These are phyloP conservation scores for Trichoderma koningii DNA, from an alignment of 2,329 filamentous ascomycete species.

Conservation along the genomic window DNA sequence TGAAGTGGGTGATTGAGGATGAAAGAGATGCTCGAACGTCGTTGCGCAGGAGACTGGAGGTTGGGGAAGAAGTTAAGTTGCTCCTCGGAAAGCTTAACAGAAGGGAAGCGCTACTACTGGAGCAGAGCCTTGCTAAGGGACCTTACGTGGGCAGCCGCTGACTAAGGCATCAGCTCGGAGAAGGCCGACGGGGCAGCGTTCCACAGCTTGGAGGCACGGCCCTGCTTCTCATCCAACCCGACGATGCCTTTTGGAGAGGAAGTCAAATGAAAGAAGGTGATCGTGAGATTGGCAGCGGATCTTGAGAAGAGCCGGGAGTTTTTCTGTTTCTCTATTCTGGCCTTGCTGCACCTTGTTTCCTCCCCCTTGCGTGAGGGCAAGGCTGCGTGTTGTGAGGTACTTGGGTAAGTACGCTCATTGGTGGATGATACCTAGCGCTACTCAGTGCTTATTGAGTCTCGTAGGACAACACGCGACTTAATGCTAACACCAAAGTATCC, in stretches of 20 bases:
- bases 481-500: background rate
- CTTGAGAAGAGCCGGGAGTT: background rate
- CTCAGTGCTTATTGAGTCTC: no score
- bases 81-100: conserved; percentile 16
- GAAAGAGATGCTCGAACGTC: background rate
- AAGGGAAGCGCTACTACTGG: conserved; percentile 1
- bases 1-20: background rate
- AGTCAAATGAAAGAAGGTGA: background rate
- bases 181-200: background rate
- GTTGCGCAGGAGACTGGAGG: background rate
- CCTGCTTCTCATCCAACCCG: background rate
- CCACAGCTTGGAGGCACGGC: background rate
- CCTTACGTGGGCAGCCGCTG: conserved; percentile 15
- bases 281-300: background rate
- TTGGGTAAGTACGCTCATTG: background rate
- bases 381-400: background rate
- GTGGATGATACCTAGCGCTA: no score
- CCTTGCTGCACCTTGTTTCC: conserved; percentile 10
- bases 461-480: rapidly evolving
- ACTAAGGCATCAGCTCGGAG: conserved; percentile 12
- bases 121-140: background rate
- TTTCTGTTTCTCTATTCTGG: background rate
- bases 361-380: conserved; percentile 16
- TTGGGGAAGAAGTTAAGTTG: conserved; percentile 18
- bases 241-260: background rate